Conservation (phyloP, 495 filamentous ascomycete species). For the Neurospora tetrasperma region DNA sequence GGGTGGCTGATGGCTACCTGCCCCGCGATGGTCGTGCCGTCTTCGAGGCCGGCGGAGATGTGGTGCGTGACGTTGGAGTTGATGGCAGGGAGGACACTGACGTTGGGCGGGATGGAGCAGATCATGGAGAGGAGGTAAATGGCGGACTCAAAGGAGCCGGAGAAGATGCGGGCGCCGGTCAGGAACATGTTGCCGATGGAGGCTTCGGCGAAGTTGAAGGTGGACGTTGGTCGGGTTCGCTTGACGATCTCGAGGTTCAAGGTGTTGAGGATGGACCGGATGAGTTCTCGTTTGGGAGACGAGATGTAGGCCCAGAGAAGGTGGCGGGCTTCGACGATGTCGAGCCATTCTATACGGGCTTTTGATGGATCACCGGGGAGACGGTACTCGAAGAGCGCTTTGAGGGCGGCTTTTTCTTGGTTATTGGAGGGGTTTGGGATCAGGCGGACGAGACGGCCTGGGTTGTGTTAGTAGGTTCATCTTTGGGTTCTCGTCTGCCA, state of each 20-base stretch:
- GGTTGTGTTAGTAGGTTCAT: not conserved
- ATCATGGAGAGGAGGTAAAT: slow-evolving; percentile 77
- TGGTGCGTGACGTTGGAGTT: slow-evolving; percentile 92
- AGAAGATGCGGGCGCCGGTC: slow-evolving; percentile 73
- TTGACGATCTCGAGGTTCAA: slow-evolving; percentile 89
- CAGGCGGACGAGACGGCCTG: slow-evolving; percentile 80
- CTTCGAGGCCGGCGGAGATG: slow-evolving; percentile 69
- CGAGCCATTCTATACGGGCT: slow-evolving; percentile 69
- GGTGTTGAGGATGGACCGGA: slow-evolving; percentile 79
- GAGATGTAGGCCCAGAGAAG: slow-evolving; percentile 65
- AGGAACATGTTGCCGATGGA: slow-evolving; percentile 92
- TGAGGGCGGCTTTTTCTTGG: slow-evolving; percentile 61
- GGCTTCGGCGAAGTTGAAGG: slow-evolving; percentile 81
- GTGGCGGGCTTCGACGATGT: slow-evolving; percentile 75
- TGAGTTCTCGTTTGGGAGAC: slow-evolving; percentile 79
- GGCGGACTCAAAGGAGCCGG: slow-evolving; percentile 69
- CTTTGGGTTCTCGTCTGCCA: not conserved
- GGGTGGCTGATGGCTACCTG: slow-evolving; percentile 93
- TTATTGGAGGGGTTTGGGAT: slow-evolving; percentile 57
- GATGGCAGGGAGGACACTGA: slow-evolving; percentile 78
- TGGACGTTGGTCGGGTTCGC: slow-evolving; percentile 60
- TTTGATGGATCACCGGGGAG: slow-evolving; percentile 45
- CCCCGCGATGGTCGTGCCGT: slow-evolving; percentile 74
- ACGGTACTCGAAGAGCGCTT: slow-evolving; percentile 75
- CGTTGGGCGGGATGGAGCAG: slow-evolving; percentile 61